Evolutionary conservation across 2,329 filamentous ascomycete genomes (phyloP).

Genomic region (Xylaria sp.): DNA sequence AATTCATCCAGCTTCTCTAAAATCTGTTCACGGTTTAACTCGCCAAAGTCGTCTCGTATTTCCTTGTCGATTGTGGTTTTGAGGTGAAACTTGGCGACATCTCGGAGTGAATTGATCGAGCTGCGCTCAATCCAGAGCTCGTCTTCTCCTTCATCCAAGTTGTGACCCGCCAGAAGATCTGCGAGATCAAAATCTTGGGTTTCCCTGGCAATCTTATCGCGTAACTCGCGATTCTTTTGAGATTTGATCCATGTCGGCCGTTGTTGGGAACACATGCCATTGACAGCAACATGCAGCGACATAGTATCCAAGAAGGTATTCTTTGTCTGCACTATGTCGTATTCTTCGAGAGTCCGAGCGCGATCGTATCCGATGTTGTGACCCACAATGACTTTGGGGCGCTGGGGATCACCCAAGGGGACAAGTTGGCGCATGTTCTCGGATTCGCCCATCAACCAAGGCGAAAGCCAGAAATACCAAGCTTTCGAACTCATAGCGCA

Average conservation of each 20-base stretch:
- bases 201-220: slow-evolving; percentile 71
- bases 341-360: slow-evolving; percentile 83
- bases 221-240: slow-evolving; percentile 78
- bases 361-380: slow-evolving; percentile 96
- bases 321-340: slow-evolving; percentile 71
- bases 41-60: slow-evolving; percentile 78
- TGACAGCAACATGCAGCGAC: slow-evolving; percentile 95
- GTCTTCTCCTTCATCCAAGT: slow-evolving; percentile 75
- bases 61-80: slow-evolving; percentile 88
- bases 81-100: slow-evolving; percentile 95
- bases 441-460: slow-evolving; percentile 84
- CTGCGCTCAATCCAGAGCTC: slow-evolving; percentile 94
- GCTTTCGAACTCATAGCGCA: slow-evolving; percentile 83
- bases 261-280: slow-evolving; percentile 97
- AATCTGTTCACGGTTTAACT: slow-evolving; percentile 68
- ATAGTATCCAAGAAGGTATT: slow-evolving; percentile 95
- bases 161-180: slow-evolving; percentile 61
- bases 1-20: slow-evolving; percentile 70
- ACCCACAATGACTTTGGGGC: slow-evolving; percentile 75
- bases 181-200: slow-evolving; percentile 67
- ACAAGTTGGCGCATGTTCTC: slow-evolving; percentile 74
- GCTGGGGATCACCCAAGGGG: slow-evolving; percentile 71
- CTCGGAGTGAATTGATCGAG: slow-evolving; percentile 88
- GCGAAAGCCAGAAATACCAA: slow-evolving; percentile 97
- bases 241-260: slow-evolving; percentile 97